A percentile compares a stretch with the other conserved stretches of the same genome.
phyloP scores from a whole-genome alignment of 495 filamentous ascomycete genomes.

The Aspergillus homomorphus region DNA sequence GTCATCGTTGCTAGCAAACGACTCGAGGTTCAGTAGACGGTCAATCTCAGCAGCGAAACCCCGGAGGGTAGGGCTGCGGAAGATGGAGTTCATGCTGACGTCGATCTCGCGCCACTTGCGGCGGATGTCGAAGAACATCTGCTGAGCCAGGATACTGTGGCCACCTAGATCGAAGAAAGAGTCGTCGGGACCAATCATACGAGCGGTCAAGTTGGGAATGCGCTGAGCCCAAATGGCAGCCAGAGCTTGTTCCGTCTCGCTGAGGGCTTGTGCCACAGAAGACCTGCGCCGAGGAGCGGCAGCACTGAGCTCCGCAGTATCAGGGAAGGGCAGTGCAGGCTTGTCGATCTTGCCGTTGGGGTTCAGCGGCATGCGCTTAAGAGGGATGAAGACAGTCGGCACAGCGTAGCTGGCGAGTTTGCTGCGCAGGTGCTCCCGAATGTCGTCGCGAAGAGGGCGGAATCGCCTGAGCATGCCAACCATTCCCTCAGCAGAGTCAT shows the following conservation, averaged over 20 bases:
- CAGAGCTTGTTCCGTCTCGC: conserved; percentile 64
- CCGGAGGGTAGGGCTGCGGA: conserved; percentile 68
- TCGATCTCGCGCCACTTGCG: conserved; percentile 63
- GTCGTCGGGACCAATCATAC: conserved; percentile 61
- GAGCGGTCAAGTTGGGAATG: conserved; percentile 51
- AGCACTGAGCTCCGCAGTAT: conserved; percentile 57
- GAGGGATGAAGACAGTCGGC: conserved; percentile 73
- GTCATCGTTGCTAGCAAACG: conserved; percentile 30
- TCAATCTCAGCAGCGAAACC: conserved; percentile 77
- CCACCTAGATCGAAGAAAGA: conserved; percentile 88
- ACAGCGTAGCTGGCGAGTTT: conserved; percentile 81
- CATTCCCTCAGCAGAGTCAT: conserved; percentile 49
- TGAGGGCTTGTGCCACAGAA: conserved; percentile 40
- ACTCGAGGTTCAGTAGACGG: conserved; percentile 44
- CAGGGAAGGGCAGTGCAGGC: conserved; percentile 87
- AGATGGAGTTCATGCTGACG: conserved; percentile 73
- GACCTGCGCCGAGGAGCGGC: conserved; percentile 38
- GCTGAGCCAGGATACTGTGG: conserved; percentile 82
- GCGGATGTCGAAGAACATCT: conserved; percentile 69
- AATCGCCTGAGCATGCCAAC: conserved; percentile 62
- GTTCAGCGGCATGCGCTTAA: conserved; percentile 81
- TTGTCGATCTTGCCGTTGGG: conserved; percentile 95
- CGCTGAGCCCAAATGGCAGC: conserved; percentile 63
- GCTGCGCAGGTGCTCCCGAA: conserved; percentile 69
- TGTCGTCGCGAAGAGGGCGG: conserved; percentile 65